phyloP scores from a whole-genome alignment of 1,284 basidiomycete genomes.

The Fomes fomentarius region DNA sequence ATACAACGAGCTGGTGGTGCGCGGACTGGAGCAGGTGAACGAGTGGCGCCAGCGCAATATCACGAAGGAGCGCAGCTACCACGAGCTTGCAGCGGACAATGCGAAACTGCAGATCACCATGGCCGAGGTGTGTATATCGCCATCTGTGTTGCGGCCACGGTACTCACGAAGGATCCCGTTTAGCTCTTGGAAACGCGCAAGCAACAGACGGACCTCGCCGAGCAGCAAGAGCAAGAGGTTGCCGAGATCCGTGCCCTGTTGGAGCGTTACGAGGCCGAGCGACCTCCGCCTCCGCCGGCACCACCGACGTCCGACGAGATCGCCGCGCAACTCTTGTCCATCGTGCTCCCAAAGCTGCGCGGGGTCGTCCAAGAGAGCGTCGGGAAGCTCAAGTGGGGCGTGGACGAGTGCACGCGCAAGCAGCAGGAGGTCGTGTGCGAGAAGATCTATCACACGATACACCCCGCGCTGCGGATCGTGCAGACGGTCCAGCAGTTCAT shows the following conservation, averaged over 20 bases:
- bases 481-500: constrained; percentile 5
- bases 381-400: constrained; percentile 7
- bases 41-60: constrained; percentile 6
- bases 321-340: constrained; percentile 1
- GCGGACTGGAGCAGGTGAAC: constrained; percentile 4
- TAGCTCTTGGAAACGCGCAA: constrained; percentile 5
- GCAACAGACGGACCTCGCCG: not conserved
- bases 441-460: constrained; percentile 9
- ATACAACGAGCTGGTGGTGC: not conserved
- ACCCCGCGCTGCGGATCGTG: constrained; percentile 12
- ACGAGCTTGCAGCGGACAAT: constrained; percentile 15
- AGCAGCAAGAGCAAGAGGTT: constrained; percentile 5
- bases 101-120: constrained; percentile 2
- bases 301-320: constrained; percentile 19
- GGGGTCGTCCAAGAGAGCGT: constrained; percentile 8
- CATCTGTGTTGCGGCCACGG: not conserved
- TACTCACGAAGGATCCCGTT: not conserved
- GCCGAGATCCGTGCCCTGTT: constrained; percentile 7
- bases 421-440: constrained; percentile 18
- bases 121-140: not conserved
- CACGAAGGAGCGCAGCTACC: constrained; percentile 8
- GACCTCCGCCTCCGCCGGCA: constrained; percentile 13
- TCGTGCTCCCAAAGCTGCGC: constrained; percentile 10
- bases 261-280: not conserved
- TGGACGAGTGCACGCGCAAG: constrained; percentile 12